Evolutionary conservation across 2,329 filamentous ascomycete species (phyloP), one percentile per base, ranked within the genome.

Genomic region (Sclerotinia borealis): DNA sequence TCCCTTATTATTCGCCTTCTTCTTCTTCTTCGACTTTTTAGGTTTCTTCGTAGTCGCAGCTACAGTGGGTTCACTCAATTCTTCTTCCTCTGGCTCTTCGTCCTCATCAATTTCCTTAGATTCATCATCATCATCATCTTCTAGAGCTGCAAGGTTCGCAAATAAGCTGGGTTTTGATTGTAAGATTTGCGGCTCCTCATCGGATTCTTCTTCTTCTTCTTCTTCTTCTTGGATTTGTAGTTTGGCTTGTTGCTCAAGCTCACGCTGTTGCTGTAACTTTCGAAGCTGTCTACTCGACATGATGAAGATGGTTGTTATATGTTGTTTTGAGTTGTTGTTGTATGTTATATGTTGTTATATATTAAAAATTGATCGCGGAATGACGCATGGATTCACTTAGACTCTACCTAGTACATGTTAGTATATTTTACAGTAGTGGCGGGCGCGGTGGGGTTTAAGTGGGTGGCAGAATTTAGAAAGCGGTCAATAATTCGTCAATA

Each of bases 21-120:
- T 74, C 69, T 79, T 80, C 68, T 80, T 81, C 69, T 79, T 82
- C 74, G 84, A 84, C 72, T 85, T 87, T 71, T 82, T 85, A 66
- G 79, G 77, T 72, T 80, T 83, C 75, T 78, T 66, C 63, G 70
- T 62, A 2, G 41, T 29, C 41, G 51, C 39, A 7, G 34, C 34
- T 13, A 70, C 65, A 13, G 72, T 72, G n/a, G 74, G 69, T 37
- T 75, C 71, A 4, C 74, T 55, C 71, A 70, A 31, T 51, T 67
- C 67, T 59, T 66, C 63, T 37, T 73, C 68, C 27, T 76, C 75
- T 2, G 72, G 71, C 3, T 73, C 68, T 29, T 76, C 75, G 2
- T 73, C 72, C 9, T 56, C 25, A 3, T 75, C 74, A 4, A 60
- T 68, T 1, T 73, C 74, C 9, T 74, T 71, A 4, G 67, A 67